Percentiles rank a stretch among this genome's conserved stretches.
These are phyloP conservation scores for Sporisorium sorghi DNA, from an alignment of 1,284 basidiomycete genomes.

Conservation along the genomic window DNA sequence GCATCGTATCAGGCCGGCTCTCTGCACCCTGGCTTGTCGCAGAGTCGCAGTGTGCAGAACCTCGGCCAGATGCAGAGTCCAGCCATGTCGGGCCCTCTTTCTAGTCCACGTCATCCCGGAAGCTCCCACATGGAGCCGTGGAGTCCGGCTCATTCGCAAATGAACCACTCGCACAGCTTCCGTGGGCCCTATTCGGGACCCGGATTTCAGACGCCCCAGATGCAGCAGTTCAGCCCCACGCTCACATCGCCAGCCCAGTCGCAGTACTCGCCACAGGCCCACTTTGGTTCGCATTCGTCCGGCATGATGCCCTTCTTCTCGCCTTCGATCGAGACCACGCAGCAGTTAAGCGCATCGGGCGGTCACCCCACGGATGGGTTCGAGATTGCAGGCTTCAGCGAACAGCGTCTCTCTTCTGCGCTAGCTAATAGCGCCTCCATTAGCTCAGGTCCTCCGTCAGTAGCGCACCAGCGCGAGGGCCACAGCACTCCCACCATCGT, in stretches of 20 bases:
- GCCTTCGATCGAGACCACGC: constrained; percentile 32
- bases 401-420: constrained; percentile 56
- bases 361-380: constrained; percentile 31
- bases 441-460: constrained; percentile 24
- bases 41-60: constrained; percentile 47
- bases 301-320: constrained; percentile 45
- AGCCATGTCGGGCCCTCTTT: constrained; percentile 22
- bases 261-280: constrained; percentile 49
- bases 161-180: constrained; percentile 28
- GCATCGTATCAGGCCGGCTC: constrained; percentile 18
- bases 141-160: constrained; percentile 39
- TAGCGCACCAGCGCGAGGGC: constrained; percentile 40
- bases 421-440: constrained; percentile 53
- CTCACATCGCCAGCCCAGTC: constrained; percentile 48
- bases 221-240: constrained; percentile 47
- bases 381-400: constrained; percentile 51
- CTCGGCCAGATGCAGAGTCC: constrained; percentile 37
- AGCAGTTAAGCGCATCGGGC: constrained; percentile 28
- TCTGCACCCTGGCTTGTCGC: constrained; percentile 29
- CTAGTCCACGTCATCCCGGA: constrained; percentile 32
- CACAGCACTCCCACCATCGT: constrained; percentile 62
- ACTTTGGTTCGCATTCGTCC: constrained; percentile 34
- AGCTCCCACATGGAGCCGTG: constrained; percentile 32
- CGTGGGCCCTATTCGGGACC: constrained; percentile 34
- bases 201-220: constrained; percentile 47